Evolutionary conservation across 768 basidiomycete genomes (phyloP).

Genomic region (Suillus weaverae): DNA sequence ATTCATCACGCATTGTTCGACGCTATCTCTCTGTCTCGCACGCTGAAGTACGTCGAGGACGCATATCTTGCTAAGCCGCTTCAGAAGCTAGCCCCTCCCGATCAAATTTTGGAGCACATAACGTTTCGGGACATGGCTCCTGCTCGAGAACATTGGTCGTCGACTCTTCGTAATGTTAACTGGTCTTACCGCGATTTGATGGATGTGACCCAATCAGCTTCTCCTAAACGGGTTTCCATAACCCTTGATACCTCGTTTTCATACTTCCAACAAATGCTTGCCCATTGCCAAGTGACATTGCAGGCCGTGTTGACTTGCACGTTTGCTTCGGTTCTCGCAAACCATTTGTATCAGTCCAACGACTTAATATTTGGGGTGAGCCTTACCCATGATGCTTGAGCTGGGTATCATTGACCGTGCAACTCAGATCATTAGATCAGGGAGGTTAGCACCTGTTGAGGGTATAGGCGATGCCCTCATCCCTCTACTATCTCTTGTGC

Average conservation of each 20-base stretch:
- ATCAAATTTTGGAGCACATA: constrained; percentile 25
- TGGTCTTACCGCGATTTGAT: constrained; percentile 18
- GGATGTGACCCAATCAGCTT: constrained; percentile 4
- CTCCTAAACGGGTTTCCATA: constrained; percentile 14
- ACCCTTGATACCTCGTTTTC: constrained; percentile 19
- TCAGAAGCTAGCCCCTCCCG: constrained; percentile 14
- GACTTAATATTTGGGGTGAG: constrained; percentile 36
- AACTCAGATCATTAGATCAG: constrained; percentile 32
- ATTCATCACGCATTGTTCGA: constrained; percentile 37
- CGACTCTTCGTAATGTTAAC: constrained; percentile 20
- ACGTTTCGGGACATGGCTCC: constrained; percentile 11
- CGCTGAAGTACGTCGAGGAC: constrained; percentile 31
- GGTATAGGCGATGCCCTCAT: constrained; percentile 22
- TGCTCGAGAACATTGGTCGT: constrained; percentile 26
- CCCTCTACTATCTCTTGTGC: constrained; percentile 31
- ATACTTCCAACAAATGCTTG: constrained; percentile 20
- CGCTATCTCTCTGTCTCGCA: constrained; percentile 29
- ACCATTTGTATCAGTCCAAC: constrained; percentile 20
- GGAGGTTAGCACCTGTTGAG: constrained; percentile 28
- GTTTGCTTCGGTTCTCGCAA: constrained; percentile 28
- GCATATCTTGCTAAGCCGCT: constrained; percentile 15
- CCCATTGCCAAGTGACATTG: constrained; percentile 27
- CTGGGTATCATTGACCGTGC: background rate
- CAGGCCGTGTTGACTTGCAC: constrained; percentile 32
- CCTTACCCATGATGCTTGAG: constrained; percentile 3